Evolutionary conservation across 768 basidiomycete genomes (phyloP).

Genomic region (Peribolospora kevripleyi): DNA sequence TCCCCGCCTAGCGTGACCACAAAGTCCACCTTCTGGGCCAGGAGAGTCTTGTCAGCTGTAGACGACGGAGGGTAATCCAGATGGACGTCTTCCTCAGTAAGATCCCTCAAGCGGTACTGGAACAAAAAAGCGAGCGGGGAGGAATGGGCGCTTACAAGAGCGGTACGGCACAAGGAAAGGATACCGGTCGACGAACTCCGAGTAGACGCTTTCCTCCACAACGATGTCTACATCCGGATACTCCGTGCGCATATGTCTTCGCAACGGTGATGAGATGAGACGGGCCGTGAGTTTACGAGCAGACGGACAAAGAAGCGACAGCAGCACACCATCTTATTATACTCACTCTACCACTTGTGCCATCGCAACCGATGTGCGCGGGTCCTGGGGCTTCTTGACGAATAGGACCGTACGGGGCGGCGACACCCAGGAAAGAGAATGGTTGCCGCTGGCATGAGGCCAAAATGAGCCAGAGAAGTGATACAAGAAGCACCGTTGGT

Average conservation of each 20-base stretch:
- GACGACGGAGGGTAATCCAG: not conserved
- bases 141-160: not conserved
- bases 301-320: not conserved
- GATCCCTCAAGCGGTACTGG: not conserved
- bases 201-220: conserved; percentile 5
- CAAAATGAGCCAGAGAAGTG: not conserved
- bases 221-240: conserved; percentile 10
- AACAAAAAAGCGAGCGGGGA: not conserved
- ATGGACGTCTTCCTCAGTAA: not conserved
- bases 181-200: not conserved
- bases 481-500: not conserved
- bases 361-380: conserved; percentile 14
- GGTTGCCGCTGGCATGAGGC: conserved; percentile 1
- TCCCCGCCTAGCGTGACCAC: conserved; percentile 84
- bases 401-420: conserved; percentile 14
- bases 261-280: not conserved
- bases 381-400: conserved; percentile 20
- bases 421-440: conserved; percentile 4
- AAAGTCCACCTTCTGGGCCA: conserved; percentile 34
- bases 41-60: not conserved
- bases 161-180: not conserved
- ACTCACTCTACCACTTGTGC: conserved; percentile 13
- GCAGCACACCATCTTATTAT: too few relatives aligned
- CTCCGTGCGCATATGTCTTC: conserved; percentile 5
- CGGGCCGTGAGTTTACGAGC: not conserved